These are phyloP conservation scores for Aspergillus bertholletiae DNA, from an alignment of 495 filamentous ascomycete genomes.

Conservation along the genomic window DNA sequence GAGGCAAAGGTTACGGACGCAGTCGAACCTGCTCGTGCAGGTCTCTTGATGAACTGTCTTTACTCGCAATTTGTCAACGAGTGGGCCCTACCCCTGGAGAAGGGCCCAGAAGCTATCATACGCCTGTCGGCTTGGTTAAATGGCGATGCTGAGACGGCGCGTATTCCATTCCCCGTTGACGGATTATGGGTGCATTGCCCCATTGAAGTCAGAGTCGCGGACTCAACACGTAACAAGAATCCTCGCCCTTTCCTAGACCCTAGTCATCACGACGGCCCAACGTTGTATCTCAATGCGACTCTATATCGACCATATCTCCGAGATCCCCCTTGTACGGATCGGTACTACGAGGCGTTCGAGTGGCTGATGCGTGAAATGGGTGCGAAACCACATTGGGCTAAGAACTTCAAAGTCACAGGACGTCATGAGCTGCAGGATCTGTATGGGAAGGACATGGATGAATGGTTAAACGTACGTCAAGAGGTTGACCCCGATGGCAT, in stretches of 20 bases:
- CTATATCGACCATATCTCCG: conserved; percentile 85
- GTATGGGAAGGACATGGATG: conserved; percentile 54
- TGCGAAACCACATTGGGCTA: conserved; percentile 95
- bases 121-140: conserved; percentile 85
- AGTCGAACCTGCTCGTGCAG: conserved; percentile 74
- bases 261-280: conserved; percentile 61
- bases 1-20: conserved; percentile 64
- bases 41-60: conserved; percentile 91
- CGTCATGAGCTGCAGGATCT: conserved; percentile 41
- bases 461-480: conserved; percentile 65
- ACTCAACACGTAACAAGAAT: conserved; percentile 55
- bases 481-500: conserved; percentile 84
- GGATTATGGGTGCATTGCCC: conserved; percentile 89
- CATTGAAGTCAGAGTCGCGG: conserved; percentile 84
- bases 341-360: conserved; percentile 94
- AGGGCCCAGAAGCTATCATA: conserved; percentile 82
- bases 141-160: conserved; percentile 48
- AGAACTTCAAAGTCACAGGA: conserved; percentile 71
- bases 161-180: conserved; percentile 75
- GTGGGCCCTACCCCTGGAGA: conserved; percentile 88
- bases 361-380: conserved; percentile 90
- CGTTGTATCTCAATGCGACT: conserved; percentile 92
- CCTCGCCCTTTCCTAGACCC: conserved; percentile 79
- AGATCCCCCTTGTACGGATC: conserved; percentile 71
- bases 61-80: conserved; percentile 98